These are phyloP conservation scores for Apiospora sp. DNA, from an alignment of 2,329 filamentous ascomycete species.

Conservation along the genomic window DNA sequence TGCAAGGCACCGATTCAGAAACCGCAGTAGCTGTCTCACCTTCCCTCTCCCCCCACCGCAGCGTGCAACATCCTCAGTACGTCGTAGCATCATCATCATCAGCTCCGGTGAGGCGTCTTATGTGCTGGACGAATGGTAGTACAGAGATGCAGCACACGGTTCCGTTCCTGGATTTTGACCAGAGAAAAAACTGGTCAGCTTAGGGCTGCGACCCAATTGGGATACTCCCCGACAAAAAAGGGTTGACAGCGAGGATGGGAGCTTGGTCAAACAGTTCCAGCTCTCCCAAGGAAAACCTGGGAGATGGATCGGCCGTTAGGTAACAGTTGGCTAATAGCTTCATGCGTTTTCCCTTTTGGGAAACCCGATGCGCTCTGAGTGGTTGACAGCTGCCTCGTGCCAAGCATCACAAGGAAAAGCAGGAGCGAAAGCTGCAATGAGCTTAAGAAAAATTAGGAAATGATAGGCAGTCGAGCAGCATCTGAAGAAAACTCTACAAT, in stretches of 20 bases:
- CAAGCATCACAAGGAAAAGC: constrained; percentile 16
- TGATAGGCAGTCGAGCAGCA: neutral
- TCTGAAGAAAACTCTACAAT: neutral
- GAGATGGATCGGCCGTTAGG: constrained; percentile 17
- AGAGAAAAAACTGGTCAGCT: neutral
- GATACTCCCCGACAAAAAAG: neutral
- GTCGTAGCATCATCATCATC: neutral
- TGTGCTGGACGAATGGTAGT: neutral
- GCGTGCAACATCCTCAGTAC: neutral
- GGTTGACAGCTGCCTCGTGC: neutral
- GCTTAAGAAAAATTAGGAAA: neutral
- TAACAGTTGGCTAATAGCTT: constrained; percentile 24
- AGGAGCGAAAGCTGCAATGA: neutral
- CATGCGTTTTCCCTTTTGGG: constrained; percentile 13
- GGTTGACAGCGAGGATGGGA: neutral
- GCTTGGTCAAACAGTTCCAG: neutral
- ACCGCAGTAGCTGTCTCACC: constrained; percentile 6
- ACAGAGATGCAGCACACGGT: neutral
- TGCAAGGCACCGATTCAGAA: constrained; percentile 9
- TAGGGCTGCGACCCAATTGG: neutral
- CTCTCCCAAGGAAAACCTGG: constrained; percentile 9
- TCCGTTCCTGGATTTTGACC: neutral
- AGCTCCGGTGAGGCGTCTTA: neutral
- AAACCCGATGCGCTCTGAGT: constrained; percentile 15
- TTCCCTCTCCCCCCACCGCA: neutral